These are phyloP conservation scores for Hypoxylon sp. DNA, from an alignment of 2,329 filamentous ascomycete genomes.

Conservation along the genomic window DNA sequence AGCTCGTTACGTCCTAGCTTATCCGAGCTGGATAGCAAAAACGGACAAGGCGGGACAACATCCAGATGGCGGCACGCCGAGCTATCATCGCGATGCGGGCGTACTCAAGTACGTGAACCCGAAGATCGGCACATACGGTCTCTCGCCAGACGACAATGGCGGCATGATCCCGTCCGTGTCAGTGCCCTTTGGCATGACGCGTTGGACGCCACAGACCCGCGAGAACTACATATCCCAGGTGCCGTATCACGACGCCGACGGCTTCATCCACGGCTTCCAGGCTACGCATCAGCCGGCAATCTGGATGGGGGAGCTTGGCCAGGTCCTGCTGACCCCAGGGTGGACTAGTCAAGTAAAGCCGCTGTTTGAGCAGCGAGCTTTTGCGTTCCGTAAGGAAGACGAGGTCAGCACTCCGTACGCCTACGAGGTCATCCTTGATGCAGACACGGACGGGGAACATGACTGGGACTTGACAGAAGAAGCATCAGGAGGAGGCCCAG, in stretches of 20 bases:
- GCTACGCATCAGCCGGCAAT: slow-evolving; percentile 60
- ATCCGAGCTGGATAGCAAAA: neutral
- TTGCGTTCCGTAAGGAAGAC: slow-evolving; percentile 52
- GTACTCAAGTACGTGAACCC: slow-evolving; percentile 47
- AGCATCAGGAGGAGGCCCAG: slow-evolving; percentile 44
- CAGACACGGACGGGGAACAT: slow-evolving; percentile 45
- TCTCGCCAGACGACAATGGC: slow-evolving; percentile 46
- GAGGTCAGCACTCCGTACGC: slow-evolving; percentile 55
- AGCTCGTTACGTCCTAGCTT: neutral
- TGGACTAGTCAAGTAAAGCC: slow-evolving; percentile 43
- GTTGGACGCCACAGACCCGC: slow-evolving; percentile 59
- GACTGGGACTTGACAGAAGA: slow-evolving; percentile 48
- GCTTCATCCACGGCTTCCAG: slow-evolving; percentile 56
- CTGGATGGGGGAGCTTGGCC: slow-evolving; percentile 60
- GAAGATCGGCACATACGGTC: slow-evolving; percentile 46
- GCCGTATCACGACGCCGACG: slow-evolving; percentile 54
- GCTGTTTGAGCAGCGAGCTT: slow-evolving; percentile 52
- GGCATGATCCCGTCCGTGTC: slow-evolving; percentile 51
- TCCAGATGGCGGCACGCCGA: neutral
- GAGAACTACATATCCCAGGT: slow-evolving; percentile 60
- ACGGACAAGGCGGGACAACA: neutral
- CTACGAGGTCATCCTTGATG: slow-evolving; percentile 54
- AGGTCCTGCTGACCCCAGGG: slow-evolving; percentile 53
- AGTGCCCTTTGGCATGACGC: slow-evolving; percentile 57
- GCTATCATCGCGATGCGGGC: slow-evolving; percentile 44